Evolutionary conservation across 257 asterid genomes (phyloP).

Genomic region (Penstemon davidsonii): DNA sequence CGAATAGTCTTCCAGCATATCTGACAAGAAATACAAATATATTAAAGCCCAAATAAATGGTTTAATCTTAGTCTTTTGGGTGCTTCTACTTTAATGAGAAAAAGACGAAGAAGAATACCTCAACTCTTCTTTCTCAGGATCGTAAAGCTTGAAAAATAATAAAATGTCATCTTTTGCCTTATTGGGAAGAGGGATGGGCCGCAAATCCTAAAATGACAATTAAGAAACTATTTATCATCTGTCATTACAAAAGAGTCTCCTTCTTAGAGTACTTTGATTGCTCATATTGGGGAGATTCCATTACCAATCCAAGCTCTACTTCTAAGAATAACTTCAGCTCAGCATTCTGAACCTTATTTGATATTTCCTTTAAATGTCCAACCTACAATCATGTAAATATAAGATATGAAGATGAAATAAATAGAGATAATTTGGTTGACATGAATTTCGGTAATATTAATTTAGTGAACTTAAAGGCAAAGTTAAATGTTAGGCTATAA

Average conservation of each 20-base stretch:
- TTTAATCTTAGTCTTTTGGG: background rate
- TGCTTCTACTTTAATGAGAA: background rate
- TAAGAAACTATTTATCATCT: constrained; percentile 9
- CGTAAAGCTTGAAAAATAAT: constrained; percentile 34
- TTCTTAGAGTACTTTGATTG: background rate
- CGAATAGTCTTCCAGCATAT: constrained; percentile 29
- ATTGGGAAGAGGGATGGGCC: constrained; percentile 26
- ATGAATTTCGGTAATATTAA: constrained; percentile 6
- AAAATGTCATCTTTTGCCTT: constrained; percentile 29
- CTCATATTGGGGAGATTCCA: constrained; percentile 15
- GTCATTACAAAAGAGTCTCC: constrained; percentile 14
- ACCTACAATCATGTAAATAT: constrained; percentile 36
- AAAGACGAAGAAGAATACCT: constrained; percentile 19
- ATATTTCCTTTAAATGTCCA: constrained; percentile 44
- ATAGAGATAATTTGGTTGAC: constrained; percentile 15
- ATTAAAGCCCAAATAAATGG: background rate
- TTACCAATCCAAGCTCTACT: constrained; percentile 52
- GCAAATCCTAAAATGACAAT: constrained; percentile 23
- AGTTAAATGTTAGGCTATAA: background rate
- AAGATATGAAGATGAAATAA: constrained; percentile 19
- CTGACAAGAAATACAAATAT: constrained; percentile 19
- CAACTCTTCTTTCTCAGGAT: constrained; percentile 34
- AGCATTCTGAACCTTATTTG: constrained; percentile 36
- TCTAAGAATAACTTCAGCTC: constrained; percentile 54
- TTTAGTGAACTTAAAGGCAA: background rate